Evolutionary conservation across 768 basidiomycete species (phyloP).

Genomic region (Strobilomyces confusus): DNA sequence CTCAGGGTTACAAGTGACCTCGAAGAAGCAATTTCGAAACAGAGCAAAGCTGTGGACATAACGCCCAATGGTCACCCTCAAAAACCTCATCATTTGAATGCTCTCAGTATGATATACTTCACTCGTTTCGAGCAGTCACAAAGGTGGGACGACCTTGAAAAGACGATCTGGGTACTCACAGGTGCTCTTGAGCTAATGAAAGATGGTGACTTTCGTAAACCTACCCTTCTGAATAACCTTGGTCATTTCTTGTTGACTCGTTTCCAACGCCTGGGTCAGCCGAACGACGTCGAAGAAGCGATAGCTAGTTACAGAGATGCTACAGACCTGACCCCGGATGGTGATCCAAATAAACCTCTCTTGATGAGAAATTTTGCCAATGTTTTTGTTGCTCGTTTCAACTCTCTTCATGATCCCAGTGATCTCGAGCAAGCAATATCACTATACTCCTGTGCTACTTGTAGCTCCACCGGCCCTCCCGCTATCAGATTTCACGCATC

Average conservation of each 20-base stretch:
- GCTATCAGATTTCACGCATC: neutral
- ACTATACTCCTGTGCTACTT: neutral
- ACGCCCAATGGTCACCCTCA: neutral
- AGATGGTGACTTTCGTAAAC: neutral
- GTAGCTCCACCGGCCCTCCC: neutral
- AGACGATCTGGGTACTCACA: neutral
- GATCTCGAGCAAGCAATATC: conserved; percentile 2
- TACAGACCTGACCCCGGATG: neutral
- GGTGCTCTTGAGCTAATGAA: neutral
- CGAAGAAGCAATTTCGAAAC: no score
- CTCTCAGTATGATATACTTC: neutral
- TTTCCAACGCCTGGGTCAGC: neutral
- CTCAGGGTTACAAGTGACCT: no score
- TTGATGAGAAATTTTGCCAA: neutral
- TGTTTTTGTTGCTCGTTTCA: neutral
- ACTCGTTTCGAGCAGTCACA: neutral
- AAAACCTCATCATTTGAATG: neutral
- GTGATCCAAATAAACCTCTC: neutral
- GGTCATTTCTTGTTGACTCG: neutral
- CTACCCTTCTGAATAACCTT: neutral
- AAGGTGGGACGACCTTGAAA: neutral
- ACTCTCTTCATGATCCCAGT: neutral
- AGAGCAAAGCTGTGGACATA: no score
- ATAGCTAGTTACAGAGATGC: neutral
- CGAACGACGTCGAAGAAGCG: no score